Evolutionary conservation across 1,139 yeast genomes (phyloP).

Genomic region (Suhomyces bokatorum): DNA sequence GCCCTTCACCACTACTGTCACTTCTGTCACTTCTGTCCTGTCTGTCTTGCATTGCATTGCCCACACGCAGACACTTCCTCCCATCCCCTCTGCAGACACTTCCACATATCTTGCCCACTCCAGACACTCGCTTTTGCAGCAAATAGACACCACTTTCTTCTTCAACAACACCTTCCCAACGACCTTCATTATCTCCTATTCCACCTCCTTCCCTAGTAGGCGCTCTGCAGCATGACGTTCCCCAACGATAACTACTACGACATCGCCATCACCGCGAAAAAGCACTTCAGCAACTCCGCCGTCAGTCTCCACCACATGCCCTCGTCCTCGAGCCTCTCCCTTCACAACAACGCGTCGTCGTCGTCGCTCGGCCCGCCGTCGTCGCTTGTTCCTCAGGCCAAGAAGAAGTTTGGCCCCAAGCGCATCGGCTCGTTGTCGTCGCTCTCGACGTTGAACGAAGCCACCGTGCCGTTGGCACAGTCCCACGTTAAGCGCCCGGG

Average conservation of each 20-base stretch:
- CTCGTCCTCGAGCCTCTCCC: constrained; percentile 9
- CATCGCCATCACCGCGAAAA: constrained; percentile 22
- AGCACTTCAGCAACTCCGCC: background rate
- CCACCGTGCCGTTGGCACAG: constrained; percentile 6
- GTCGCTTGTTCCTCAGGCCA: constrained; percentile 3
- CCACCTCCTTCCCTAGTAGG: background rate
- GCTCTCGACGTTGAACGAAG: constrained; percentile 24
- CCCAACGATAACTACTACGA: constrained; percentile 33
- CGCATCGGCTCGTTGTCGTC: constrained; percentile 32
- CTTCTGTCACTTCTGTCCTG: no score
- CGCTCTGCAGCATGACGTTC: constrained; percentile 16
- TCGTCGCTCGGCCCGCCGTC: constrained; percentile 9
- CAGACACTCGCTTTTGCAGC: background rate
- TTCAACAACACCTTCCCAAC: background rate
- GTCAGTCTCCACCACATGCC: constrained; percentile 7
- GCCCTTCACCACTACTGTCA: no score
- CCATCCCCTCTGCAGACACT: background rate
- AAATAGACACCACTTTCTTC: background rate
- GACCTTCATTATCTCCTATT: background rate
- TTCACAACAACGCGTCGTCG: constrained; percentile 9
- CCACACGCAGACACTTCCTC: background rate
- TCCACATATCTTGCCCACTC: background rate
- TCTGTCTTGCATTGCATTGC: background rate
- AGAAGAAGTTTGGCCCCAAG: constrained; percentile 20
- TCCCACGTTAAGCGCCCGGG: constrained; percentile 39